phyloP scores from a whole-genome alignment of 805 yeast genomes.

The Vanderwaltozyma yarrowii region DNA sequence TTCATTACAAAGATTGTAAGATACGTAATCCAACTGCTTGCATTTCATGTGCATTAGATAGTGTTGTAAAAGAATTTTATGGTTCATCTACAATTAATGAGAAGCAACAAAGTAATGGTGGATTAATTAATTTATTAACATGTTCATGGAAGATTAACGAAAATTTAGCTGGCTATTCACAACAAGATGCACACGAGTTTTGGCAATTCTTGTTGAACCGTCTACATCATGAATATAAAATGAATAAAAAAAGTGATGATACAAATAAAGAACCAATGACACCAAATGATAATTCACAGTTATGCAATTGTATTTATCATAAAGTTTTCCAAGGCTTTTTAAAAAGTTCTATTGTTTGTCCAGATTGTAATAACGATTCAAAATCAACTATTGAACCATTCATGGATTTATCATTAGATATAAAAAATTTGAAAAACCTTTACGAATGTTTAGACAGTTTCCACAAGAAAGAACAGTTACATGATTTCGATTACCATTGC shows the following conservation, averaged over 20 bases:
- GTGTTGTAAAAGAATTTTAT: conserved; percentile 64
- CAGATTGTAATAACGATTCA: conserved; percentile 54
- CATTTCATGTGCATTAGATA: conserved; percentile 77
- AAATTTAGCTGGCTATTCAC: conserved; percentile 87
- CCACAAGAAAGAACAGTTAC: conserved; percentile 62
- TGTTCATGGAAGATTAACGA: conserved; percentile 83
- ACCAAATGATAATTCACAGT: conserved; percentile 4
- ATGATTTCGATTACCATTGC: conserved; percentile 65
- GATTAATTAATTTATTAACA: conserved; percentile 69
- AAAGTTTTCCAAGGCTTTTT: conserved; percentile 73
- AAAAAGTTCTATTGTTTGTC: conserved; percentile 69
- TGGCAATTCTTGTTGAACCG: conserved; percentile 87
- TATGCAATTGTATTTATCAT: conserved; percentile 75
- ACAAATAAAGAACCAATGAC: conserved; percentile 11
- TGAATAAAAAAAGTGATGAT: too few species aligned
- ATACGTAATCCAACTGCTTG: conserved; percentile 35
- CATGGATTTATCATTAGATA: conserved; percentile 79
- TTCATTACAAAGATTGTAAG: conserved; percentile 23
- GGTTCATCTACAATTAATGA: conserved; percentile 25
- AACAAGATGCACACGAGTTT: conserved; percentile 98
- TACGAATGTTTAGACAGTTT: conserved; percentile 64
- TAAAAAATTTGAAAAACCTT: conserved; percentile 37
- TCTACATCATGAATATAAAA: conserved; percentile 42
- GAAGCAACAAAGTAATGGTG: conserved; percentile 32
- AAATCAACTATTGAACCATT: conserved; percentile 71